These are phyloP conservation scores for Vanderwaltozyma verrucispora DNA, from an alignment of 805 yeast genomes.

Conservation along the genomic window DNA sequence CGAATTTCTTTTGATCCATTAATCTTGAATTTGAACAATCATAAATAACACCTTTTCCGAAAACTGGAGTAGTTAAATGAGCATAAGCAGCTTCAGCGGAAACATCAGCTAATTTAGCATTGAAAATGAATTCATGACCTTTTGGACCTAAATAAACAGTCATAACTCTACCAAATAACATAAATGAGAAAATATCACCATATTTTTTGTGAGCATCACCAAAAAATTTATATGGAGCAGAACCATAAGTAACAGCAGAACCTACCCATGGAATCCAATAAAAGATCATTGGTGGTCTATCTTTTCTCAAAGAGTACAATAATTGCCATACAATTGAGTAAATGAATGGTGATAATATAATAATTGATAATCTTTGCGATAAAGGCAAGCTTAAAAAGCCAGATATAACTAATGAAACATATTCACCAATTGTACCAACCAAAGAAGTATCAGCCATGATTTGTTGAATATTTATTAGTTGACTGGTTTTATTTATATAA, in stretches of 20 bases:
- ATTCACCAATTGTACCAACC: constrained; percentile 12
- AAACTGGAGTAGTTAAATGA: constrained; percentile 99
- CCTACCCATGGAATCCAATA: constrained; percentile 96
- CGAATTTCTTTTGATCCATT: constrained; percentile 98
- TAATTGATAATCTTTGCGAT: constrained; percentile 29
- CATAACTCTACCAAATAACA: constrained; percentile 83
- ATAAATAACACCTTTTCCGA: constrained; percentile 94
- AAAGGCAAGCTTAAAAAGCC: constrained; percentile 26
- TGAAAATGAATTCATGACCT: constrained; percentile 94
- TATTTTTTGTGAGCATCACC: constrained; percentile 65
- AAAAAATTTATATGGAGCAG: constrained; percentile 88
- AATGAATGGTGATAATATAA: constrained; percentile 42
- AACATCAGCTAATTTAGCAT: constrained; percentile 80
- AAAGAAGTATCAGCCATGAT: constrained; percentile 8
- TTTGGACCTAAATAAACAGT: constrained; percentile 95
- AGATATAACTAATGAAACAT: constrained; percentile 6
- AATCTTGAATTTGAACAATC: constrained; percentile 90
- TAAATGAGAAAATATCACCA: constrained; percentile 90
- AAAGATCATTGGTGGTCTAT: constrained; percentile 82
- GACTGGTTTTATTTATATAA: too few species aligned
- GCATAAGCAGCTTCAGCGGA: constrained; percentile 94
- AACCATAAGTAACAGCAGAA: constrained; percentile 79
- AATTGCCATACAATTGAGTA: constrained; percentile 61
- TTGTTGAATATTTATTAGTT: background rate
- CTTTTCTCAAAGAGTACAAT: constrained; percentile 58